Base-by-base conservation (phyloP, 306 rosid genomes). In the Betula pendula region DNA sequence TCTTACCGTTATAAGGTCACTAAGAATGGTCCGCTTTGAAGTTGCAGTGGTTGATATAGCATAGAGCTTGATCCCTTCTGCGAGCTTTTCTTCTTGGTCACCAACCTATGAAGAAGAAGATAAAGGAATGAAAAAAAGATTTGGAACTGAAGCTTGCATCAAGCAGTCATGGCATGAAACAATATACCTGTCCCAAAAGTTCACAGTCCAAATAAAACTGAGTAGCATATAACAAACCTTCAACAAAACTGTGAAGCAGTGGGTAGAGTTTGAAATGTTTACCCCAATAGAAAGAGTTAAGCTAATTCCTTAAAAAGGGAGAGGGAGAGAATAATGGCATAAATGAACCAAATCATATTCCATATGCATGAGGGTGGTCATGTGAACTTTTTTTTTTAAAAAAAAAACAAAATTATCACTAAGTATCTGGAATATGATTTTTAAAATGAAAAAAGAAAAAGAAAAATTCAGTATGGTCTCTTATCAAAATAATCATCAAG, bases 1-100 rank as follows among this genome's bases (percentile, higher is more conserved):
- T 29, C 95, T 88, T 79, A 95, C 99, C 0, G 98, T 92, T 55
- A 95, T 80, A 74, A 95, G 98, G 81, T 95, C 99, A 72, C 98
- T 88, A 81, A 95, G 99, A 81, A 95, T 89, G 82, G 99, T 91
- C 75, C 95, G 83, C 79, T 95, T 95, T 31, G 98, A 92, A 56
- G 98, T 86, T 77, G 91, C 62, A 58, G 97, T 95, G 51, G 99
- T 80, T 81, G 92, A 79, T 84, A 95, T n/a, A 62, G 98, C 99
- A 80, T 82, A 82, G 52, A 95, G 98, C 82, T 90, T 95, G 88
- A 95, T 95, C 74, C 99, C 99, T 88, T 91, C 97, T 29, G 99
- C 99, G 77, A 95, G 98, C 79, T 95, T 95, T 80, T 95, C 99
- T 4, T 95, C 97, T 80, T 87, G 87, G 33, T 92, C 99, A 0